Evolutionary conservation across 169 alveolate genomes (phyloP).

Genomic region (Fabrea salina): DNA sequence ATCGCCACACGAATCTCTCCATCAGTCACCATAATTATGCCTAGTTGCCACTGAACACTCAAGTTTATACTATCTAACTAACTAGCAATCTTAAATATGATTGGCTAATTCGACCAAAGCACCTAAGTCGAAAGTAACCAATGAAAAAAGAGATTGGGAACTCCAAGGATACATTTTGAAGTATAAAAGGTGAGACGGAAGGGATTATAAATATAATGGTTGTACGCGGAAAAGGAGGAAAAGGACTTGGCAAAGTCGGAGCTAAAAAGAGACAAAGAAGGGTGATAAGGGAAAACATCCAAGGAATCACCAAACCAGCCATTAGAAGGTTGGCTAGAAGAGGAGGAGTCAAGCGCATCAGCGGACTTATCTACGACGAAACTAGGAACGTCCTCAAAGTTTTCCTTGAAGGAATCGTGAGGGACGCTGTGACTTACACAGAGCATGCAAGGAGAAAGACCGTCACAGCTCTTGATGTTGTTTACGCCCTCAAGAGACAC

Average conservation of each 20-base stretch:
- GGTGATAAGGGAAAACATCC: conserved; percentile 95
- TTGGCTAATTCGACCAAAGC: no score
- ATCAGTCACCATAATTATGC: no score
- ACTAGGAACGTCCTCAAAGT: conserved; percentile 97
- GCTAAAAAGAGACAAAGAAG: conserved; percentile 98
- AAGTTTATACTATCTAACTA: no score
- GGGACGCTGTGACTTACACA: conserved; percentile 99
- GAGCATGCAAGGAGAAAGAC: conserved; percentile 99
- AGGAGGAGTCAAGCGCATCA: conserved; percentile 99
- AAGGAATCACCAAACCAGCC: conserved; percentile 99
- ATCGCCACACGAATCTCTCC: no score
- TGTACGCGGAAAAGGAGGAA: conserved; percentile 98
- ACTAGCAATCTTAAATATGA: no score
- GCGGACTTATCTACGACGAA: conserved; percentile 98
- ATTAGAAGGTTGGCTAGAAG: conserved; percentile 99
- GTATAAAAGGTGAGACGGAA: no score
- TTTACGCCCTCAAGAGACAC: conserved; percentile 99
- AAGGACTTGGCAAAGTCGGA: conserved; percentile 98
- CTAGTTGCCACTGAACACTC: no score
- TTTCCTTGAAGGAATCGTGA: conserved; percentile 97
- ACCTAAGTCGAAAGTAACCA: no score
- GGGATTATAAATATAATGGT: conserved; percentile 82
- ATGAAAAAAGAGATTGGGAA: no score
- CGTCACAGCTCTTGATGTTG: conserved; percentile 98
- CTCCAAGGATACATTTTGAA: no score